Evolutionary conservation across 2,329 filamentous ascomycete genomes (phyloP), one percentile per base, ranked within the genome.

Genomic region (Diplodia corticola): DNA sequence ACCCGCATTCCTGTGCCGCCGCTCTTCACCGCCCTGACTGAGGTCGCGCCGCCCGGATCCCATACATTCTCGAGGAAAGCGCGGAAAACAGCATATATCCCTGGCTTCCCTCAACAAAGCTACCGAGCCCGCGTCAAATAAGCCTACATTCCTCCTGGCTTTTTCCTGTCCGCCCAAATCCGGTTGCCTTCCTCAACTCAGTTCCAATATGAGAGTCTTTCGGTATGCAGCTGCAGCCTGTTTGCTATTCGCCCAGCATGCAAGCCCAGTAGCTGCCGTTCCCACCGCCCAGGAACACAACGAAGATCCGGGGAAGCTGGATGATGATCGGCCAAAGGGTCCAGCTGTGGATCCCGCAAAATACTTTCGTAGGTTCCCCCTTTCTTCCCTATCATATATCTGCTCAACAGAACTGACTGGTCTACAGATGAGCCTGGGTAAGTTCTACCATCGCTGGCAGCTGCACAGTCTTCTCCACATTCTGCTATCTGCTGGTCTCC

Each of bases 361-460:
- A 26, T 65, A 65, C 40, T 65, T 65, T 53, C 64, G 64, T 65
- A 53, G 26, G 64, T 59, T 44, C 20, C 53, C 60, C 33, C 53
- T 46, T 55, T 51, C 35, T 51, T 12, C 4, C 22, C 33, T 20
- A 17, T 4, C 24, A 17, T 20, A 26, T n/a, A 20, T 13, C 28
- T 26, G 53, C 22, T 30, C 22, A 13, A 4, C 7, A 15, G 7
- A 44, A 10, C 64, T 65, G n/a, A 65, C 53, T 24, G 2, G 13
- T 24, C 4, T 28, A 30, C 22, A 65, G 64, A 65, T 59, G 64
- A 65, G 22, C 64, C 64, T 59, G 64, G 64, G 64, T 65, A 57
- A 65, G 64, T 22, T n/a, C 10, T 6, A 44, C 12, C 37, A 15
- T 17, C 24, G 12, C 26, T 12, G n/a, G 1, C 2, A 13, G 4